Base-by-base conservation (phyloP, 192 early-diverging fungal species). In the Mortierella hygrophila region DNA sequence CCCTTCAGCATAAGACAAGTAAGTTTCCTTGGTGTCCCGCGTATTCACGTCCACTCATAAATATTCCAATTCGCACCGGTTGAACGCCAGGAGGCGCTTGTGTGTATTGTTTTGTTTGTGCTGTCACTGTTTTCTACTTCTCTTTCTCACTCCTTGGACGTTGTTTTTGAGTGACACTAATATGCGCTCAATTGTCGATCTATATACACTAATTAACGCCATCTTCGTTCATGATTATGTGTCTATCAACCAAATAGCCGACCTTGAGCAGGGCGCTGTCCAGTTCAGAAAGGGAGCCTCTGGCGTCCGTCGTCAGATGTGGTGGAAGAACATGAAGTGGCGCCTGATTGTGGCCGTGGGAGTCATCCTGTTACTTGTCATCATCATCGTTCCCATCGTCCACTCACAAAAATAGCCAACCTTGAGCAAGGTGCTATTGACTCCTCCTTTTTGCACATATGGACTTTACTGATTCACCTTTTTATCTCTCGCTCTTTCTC, bases 281-380 rank as follows among this genome's bases (percentile, higher is more conserved):
- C 84, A 86, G 35, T 99, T 99, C 91, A 92, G 92, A 63, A 91
- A 92, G 72, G 95, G 95, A 54, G 97, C 97, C 3, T 92, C 93
- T 44, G 80, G 89, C 41, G 97, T 97, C 15, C 93, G 96, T 76
- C 96, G 95, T 90, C 92, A 93, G 80, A 98, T 98, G 97, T 97
- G 97, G 96, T 98, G 97, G 97, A 96, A 96, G 88, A 96, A 98
- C 82, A 96, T 97, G 94, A 99, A 97, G 91, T 94, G 96, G 93
- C 97, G 95, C 91, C 92, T 98, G 78, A 97, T 98, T 79, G 91
- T 99, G 70, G 95, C 89, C 47, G 86, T 93, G 47, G 91, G 95
- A 63, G 86, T 98, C n/a, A 86, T 93, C 49, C 90, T 95, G 49
- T 91, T 98, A 77, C 80, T 98, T 68, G 82, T 95, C 76, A 91